A percentile compares a stretch with the other conserved stretches of the same genome.
phyloP scores from a whole-genome alignment of 495 filamentous ascomycete species.

The Barbatosphaeria neglecta region DNA sequence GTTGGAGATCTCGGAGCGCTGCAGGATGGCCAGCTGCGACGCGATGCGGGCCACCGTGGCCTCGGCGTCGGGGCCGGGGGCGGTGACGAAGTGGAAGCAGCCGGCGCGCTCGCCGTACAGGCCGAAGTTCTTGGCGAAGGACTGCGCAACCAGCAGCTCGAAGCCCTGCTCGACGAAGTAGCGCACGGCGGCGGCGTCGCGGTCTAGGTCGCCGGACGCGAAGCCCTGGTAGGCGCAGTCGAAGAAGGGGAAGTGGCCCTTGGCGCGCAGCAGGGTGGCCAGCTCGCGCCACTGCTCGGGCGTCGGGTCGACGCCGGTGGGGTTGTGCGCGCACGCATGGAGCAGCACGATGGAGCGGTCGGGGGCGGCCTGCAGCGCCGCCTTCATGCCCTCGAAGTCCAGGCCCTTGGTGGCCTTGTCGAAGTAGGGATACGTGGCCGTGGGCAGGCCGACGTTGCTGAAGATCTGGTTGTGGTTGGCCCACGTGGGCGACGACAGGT shows the following conservation, averaged over 20 bases:
- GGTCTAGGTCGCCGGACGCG: conserved; percentile 75
- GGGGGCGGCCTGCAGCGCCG: conserved; percentile 53
- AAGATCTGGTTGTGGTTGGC: conserved; percentile 99
- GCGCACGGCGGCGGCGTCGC: conserved; percentile 81
- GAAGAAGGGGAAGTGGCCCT: conserved; percentile 95
- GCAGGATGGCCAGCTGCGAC: conserved; percentile 84
- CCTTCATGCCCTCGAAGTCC: conserved; percentile 80
- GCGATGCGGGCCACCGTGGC: conserved; percentile 56
- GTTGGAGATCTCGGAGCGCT: conserved; percentile 94
- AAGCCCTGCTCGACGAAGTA: conserved; percentile 93
- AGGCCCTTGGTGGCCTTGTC: conserved; percentile 72
- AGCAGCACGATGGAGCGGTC: conserved; percentile 77
- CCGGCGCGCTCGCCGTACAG: conserved; percentile 94
- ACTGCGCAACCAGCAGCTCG: conserved; percentile 91
- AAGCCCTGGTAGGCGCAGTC: conserved; percentile 98
- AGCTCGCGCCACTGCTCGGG: conserved; percentile 89
- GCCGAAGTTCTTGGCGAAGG: conserved; percentile 98
- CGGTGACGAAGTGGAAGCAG: conserved; percentile 88
- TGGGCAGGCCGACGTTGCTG: conserved; percentile 70
- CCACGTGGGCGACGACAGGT: conserved; percentile 93
- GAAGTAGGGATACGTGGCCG: conserved; percentile 90
- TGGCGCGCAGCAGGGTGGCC: conserved; percentile 57
- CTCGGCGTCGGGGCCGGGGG: conserved; percentile 53
- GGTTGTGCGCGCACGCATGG: conserved; percentile 96
- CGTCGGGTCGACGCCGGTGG: conserved; percentile 93